phyloP scores from a whole-genome alignment of 768 basidiomycete genomes.

The Podaxis mareebaensis region DNA sequence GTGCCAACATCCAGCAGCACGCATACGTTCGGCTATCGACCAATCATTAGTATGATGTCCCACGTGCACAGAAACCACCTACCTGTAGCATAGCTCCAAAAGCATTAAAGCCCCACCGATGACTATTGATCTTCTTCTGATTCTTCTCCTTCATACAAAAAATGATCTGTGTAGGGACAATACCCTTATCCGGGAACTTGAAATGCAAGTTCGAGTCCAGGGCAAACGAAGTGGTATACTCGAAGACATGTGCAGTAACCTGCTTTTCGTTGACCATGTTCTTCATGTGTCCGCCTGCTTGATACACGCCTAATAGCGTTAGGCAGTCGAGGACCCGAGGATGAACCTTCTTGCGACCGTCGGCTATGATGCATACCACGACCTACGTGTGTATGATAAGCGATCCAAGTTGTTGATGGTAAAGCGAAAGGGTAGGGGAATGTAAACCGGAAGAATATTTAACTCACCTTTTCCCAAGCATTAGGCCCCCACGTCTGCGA shows the following conservation, averaged over 20 bases:
- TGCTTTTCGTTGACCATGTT: conserved; percentile 52
- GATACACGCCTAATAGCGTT: conserved; percentile 92
- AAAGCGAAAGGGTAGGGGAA: background rate
- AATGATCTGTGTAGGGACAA: conserved; percentile 92
- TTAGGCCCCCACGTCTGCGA: conserved; percentile 96
- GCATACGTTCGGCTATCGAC: conserved; percentile 84
- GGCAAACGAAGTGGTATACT: conserved; percentile 83
- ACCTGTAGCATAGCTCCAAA: conserved; percentile 83
- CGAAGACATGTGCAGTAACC: conserved; percentile 71
- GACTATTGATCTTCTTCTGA: conserved; percentile 96
- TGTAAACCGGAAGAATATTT: background rate
- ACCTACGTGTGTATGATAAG: conserved; percentile 48
- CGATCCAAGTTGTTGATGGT: background rate
- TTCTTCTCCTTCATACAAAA: conserved; percentile 93
- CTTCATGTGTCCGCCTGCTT: conserved; percentile 55
- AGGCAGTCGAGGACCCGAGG: conserved; percentile 86
- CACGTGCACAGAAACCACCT: conserved; percentile 16
- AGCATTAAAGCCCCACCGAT: conserved; percentile 97
- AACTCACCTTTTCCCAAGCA: conserved; percentile 87
- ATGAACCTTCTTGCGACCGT: conserved; percentile 81
- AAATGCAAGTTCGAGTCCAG: conserved; percentile 81
- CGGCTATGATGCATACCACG: conserved; percentile 90
- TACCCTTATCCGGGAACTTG: conserved; percentile 88
- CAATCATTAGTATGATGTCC: conserved; percentile 3
- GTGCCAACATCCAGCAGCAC: conserved; percentile 95